Evolutionary conservation across 352 stramenopile species (phyloP).

Genomic region (Pseudoperonospora humuli): DNA sequence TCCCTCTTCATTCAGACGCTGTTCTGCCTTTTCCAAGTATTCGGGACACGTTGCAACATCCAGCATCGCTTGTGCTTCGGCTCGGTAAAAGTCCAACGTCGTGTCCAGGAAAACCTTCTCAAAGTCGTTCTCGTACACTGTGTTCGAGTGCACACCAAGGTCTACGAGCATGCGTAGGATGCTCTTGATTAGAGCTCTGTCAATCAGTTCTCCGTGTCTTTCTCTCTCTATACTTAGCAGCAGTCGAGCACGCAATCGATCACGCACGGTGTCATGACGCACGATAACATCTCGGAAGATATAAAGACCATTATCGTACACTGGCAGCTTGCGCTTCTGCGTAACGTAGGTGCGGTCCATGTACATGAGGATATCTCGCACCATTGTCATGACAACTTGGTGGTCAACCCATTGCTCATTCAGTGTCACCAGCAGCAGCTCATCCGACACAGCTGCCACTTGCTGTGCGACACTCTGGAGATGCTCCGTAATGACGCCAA

Average conservation of each 20-base stretch:
- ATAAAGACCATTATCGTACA: slow-evolving; percentile 89
- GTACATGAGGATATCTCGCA: slow-evolving; percentile 99
- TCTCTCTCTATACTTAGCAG: slow-evolving; percentile 85
- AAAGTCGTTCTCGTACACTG: slow-evolving; percentile 98
- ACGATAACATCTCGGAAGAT: slow-evolving; percentile 88
- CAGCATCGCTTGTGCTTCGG: slow-evolving; percentile 80
- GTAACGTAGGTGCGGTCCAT: slow-evolving; percentile 98
- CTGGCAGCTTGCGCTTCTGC: slow-evolving; percentile 87
- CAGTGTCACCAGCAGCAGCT: slow-evolving; percentile 85
- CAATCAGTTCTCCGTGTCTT: slow-evolving; percentile 86
- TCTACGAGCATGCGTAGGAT: slow-evolving; percentile 94
- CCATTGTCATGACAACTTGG: slow-evolving; percentile 96
- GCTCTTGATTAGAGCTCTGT: slow-evolving; percentile 81
- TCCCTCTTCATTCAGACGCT: slow-evolving; percentile 92
- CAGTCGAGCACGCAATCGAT: slow-evolving; percentile 57
- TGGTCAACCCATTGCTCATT: slow-evolving; percentile 91
- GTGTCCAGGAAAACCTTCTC: slow-evolving; percentile 92
- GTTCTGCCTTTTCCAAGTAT: slow-evolving; percentile 93
- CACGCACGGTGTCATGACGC: slow-evolving; percentile 72
- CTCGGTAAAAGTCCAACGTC: slow-evolving; percentile 92
- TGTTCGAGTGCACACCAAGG: slow-evolving; percentile 83
- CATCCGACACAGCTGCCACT: slow-evolving; percentile 55
- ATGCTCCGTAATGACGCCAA: slow-evolving; percentile 87
- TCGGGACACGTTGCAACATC: slow-evolving; percentile 91
- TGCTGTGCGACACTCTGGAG: slow-evolving; percentile 47